phyloP scores from a whole-genome alignment of 1,284 basidiomycete genomes.

The Tilletia indica region DNA sequence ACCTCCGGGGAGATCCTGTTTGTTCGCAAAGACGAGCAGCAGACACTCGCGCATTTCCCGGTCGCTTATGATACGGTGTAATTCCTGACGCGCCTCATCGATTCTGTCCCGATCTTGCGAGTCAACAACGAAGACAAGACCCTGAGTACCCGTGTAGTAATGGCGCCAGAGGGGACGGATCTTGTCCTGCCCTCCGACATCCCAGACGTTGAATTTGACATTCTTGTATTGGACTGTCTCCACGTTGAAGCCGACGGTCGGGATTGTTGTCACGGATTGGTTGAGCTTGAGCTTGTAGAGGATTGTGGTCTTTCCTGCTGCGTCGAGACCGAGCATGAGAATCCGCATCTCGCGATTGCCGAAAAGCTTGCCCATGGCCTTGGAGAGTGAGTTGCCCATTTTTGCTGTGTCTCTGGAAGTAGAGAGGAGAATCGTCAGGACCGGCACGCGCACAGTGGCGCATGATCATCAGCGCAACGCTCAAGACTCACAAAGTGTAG shows the following conservation, averaged over 20 bases:
- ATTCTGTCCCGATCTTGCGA: slow-evolving; percentile 85
- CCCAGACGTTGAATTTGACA: slow-evolving; percentile 57
- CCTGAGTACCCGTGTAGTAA: slow-evolving; percentile 73
- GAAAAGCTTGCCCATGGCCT: slow-evolving; percentile 55
- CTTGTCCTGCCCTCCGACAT: slow-evolving; percentile 60
- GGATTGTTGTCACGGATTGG: slow-evolving; percentile 98
- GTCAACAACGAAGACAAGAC: slow-evolving; percentile 68
- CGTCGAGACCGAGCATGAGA: slow-evolving; percentile 21
- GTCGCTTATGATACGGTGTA: slow-evolving; percentile 94
- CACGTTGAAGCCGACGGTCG: slow-evolving; percentile 72
- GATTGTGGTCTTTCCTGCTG: slow-evolving; percentile 67
- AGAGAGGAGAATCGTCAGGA: neutral
- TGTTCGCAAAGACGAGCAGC: slow-evolving; percentile 97
- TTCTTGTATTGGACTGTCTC: slow-evolving; percentile 59
- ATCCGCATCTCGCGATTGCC: slow-evolving; percentile 56
- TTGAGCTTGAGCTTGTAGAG: slow-evolving; percentile 98
- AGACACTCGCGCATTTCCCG: slow-evolving; percentile 98
- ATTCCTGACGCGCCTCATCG: slow-evolving; percentile 92
- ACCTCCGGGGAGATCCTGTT: slow-evolving; percentile 98
- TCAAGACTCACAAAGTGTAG: neutral
- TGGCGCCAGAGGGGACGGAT: slow-evolving; percentile 75
- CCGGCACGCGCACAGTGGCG: neutral
- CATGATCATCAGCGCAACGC: neutral
- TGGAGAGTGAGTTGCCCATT: slow-evolving; percentile 55
- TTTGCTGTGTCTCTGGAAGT: slow-evolving; percentile 5